These are phyloP conservation scores for Castanopsis chinensis DNA, from an alignment of 306 rosid genomes.

Conservation along the genomic window DNA sequence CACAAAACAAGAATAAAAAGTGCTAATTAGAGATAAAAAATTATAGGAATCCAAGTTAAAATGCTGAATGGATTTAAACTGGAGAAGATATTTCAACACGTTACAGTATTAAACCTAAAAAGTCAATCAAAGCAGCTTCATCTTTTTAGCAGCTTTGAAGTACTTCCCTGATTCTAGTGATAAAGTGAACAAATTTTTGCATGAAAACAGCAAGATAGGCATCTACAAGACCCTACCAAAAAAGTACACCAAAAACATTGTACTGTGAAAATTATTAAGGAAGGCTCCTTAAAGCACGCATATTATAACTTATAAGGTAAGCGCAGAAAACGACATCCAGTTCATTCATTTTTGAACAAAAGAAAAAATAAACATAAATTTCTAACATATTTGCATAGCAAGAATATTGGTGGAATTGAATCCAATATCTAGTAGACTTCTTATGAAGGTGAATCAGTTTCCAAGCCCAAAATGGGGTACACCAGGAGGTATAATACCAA, in stretches of 20 bases:
- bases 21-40: neutral
- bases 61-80: neutral
- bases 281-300: neutral
- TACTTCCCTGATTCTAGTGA: neutral
- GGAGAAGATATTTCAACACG: neutral
- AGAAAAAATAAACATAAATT: neutral
- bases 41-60: neutral
- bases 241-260: neutral
- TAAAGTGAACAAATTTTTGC: neutral
- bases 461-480: neutral
- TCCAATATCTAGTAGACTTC: too few relatives aligned
- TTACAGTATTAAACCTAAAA: neutral
- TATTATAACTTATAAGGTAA: neutral
- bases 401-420: neutral
- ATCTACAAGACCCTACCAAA: neutral
- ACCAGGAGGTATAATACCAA: neutral
- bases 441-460: neutral
- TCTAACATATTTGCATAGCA: neutral
- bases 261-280: neutral
- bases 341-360: neutral
- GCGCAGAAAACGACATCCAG: neutral
- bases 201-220: neutral
- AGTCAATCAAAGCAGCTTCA: neutral
- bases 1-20: neutral
- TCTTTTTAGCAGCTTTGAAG: neutral